These are phyloP conservation scores for Arbutus unedo DNA, from an alignment of 148 eudicot species.

Conservation along the genomic window DNA sequence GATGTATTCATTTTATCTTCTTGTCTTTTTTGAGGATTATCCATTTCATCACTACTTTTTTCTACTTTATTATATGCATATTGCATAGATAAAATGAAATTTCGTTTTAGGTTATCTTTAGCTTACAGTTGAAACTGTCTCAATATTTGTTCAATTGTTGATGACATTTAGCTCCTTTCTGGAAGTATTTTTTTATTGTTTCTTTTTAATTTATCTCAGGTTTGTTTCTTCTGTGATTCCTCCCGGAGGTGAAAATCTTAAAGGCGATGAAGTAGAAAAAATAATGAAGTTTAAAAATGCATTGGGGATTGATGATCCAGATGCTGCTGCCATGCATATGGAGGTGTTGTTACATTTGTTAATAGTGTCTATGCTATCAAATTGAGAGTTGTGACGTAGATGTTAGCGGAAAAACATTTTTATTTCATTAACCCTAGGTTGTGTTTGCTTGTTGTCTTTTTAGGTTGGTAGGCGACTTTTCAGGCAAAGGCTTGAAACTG, in stretches of 20 bases:
- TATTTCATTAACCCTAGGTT: constrained; percentile 7
- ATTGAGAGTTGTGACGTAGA: background rate
- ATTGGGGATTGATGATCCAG: constrained; percentile 96
- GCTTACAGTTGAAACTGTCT: background rate
- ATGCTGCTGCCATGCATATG: constrained; percentile 95
- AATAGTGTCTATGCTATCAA: background rate
- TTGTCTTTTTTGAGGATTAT: background rate
- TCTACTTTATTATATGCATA: background rate
- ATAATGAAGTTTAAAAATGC: constrained; percentile 69
- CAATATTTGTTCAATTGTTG: background rate
- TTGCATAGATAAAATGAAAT: background rate
- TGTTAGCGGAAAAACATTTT: background rate
- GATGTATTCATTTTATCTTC: background rate
- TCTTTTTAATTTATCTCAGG: constrained; percentile 32
- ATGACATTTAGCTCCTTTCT: background rate
- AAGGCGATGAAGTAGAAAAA: constrained; percentile 79
- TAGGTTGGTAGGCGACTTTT: constrained; percentile 83
- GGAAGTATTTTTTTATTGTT: background rate
- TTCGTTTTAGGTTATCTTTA: background rate
- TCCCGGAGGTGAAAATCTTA: constrained; percentile 71
- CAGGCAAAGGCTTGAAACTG: constrained; percentile 97
- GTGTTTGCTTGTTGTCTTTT: constrained; percentile 18
- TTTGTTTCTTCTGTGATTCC: constrained; percentile 76
- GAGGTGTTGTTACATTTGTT: constrained; percentile 50
- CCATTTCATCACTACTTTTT: background rate